A percentile compares a stretch with the other conserved stretches of the same genome.
These are phyloP conservation scores for Talaromyces borbonicus DNA, from an alignment of 495 filamentous ascomycete species.

Conservation along the genomic window DNA sequence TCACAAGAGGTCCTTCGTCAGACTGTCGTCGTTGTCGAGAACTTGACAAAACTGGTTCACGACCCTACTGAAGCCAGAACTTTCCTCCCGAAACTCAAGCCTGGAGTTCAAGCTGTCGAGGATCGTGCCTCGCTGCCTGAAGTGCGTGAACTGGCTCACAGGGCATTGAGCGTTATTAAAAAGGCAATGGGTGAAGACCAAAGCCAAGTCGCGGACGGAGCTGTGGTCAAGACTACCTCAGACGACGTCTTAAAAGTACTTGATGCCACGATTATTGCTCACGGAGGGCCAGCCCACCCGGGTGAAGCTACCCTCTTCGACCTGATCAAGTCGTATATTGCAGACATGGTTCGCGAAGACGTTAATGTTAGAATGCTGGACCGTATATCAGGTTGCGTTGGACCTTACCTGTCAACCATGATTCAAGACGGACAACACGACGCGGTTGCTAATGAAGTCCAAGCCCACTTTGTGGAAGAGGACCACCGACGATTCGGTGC, in stretches of 20 bases:
- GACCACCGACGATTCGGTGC: conserved; percentile 80
- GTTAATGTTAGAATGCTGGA: conserved; percentile 71
- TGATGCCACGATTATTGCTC: conserved; percentile 61
- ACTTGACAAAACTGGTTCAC: conserved; percentile 96
- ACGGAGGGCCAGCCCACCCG: conserved; percentile 47
- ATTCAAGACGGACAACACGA: conserved; percentile 47
- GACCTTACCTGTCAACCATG: conserved; percentile 66
- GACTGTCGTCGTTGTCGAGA: conserved; percentile 96
- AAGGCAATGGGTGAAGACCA: conserved; percentile 80
- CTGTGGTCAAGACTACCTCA: conserved; percentile 57
- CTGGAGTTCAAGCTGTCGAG: conserved; percentile 82
- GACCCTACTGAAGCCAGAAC: conserved; percentile 92
- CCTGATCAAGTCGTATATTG: conserved; percentile 62
- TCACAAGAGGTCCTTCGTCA: conserved; percentile 92
- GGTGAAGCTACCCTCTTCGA: conserved; percentile 56
- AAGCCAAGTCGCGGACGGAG: conserved; percentile 41
- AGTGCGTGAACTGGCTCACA: conserved; percentile 79
- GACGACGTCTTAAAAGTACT: conserved; percentile 71
- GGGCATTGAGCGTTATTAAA: conserved; percentile 78
- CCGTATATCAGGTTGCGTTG: conserved; percentile 55
- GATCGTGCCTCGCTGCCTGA: conserved; percentile 87
- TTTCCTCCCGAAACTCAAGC: conserved; percentile 92
- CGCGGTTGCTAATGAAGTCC: conserved; percentile 52
- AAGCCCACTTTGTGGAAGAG: conserved; percentile 65
- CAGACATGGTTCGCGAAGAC: conserved; percentile 80